Conservation (phyloP, 2,329 filamentous ascomycete genomes). For the Phyllosticta paracitricarpa region DNA sequence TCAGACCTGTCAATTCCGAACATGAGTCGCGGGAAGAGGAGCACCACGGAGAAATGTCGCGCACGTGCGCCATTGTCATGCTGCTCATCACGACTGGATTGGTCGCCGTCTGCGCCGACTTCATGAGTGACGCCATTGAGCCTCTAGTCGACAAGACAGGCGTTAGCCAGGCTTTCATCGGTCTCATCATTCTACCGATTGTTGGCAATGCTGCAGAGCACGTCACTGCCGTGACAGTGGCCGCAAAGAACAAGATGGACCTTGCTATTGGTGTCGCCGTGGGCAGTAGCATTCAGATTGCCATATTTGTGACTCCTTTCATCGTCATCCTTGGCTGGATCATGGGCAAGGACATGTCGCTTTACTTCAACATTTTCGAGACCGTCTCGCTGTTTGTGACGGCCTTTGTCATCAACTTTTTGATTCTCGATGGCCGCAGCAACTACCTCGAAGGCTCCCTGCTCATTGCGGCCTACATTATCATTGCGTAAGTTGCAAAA, state of each 20-base stretch:
- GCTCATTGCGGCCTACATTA: slow-evolving; percentile 67
- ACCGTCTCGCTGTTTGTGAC: slow-evolving; percentile 70
- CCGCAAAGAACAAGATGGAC: slow-evolving; percentile 79
- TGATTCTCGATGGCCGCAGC: slow-evolving; percentile 73
- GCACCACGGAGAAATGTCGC: slow-evolving; percentile 40
- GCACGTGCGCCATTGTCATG: slow-evolving; percentile 47
- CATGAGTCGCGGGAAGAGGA: slow-evolving; percentile 16
- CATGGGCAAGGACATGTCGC: slow-evolving; percentile 59
- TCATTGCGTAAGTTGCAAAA: slow-evolving; percentile 50
- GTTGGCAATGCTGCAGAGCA: slow-evolving; percentile 79
- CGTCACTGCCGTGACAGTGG: slow-evolving; percentile 69
- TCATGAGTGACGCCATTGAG: slow-evolving; percentile 65
- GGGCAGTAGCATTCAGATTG: slow-evolving; percentile 71
- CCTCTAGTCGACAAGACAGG: slow-evolving; percentile 50
- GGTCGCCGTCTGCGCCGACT: slow-evolving; percentile 57
- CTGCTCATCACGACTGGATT: slow-evolving; percentile 45
- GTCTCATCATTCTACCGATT: slow-evolving; percentile 69
- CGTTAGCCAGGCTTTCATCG: slow-evolving; percentile 65
- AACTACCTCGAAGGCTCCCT: slow-evolving; percentile 74
- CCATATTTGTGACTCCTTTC: slow-evolving; percentile 67
- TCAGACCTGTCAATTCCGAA: background rate
- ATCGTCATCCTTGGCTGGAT: slow-evolving; percentile 72
- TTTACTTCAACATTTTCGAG: slow-evolving; percentile 53
- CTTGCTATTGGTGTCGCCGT: slow-evolving; percentile 72
- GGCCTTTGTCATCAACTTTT: slow-evolving; percentile 75